Conservation (phyloP, 768 basidiomycete genomes). For the Kwoniella dejecticola region DNA sequence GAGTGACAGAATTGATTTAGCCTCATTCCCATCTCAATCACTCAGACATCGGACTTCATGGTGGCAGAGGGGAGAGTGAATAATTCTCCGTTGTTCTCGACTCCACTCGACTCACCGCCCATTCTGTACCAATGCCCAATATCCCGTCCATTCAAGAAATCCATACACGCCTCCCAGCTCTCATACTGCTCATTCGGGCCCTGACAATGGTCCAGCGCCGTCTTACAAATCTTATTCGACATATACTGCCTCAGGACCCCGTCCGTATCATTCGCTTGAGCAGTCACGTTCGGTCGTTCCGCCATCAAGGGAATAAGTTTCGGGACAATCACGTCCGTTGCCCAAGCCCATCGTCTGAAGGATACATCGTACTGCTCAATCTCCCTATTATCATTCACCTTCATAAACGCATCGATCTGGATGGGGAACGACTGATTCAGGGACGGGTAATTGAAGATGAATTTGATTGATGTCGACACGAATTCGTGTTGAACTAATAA, state of each 20-base stretch:
- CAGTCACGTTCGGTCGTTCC: background rate
- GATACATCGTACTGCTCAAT: conserved; percentile 25
- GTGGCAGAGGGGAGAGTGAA: background rate
- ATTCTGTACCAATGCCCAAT: conserved; percentile 12
- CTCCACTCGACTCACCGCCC: conserved; percentile 7
- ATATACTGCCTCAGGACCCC: conserved; percentile 27
- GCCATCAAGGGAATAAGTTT: conserved; percentile 37
- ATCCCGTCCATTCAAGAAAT: background rate
- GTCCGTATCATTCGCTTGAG: conserved; percentile 1
- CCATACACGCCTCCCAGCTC: background rate
- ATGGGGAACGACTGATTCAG: conserved; percentile 34
- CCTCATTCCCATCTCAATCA: no score
- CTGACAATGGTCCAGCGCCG: conserved; percentile 20
- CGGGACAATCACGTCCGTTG: conserved; percentile 29
- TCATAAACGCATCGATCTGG: conserved; percentile 28
- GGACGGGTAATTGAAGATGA: conserved; percentile 26
- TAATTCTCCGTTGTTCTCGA: no score
- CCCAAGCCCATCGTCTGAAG: conserved; percentile 34
- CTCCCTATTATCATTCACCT: conserved; percentile 17
- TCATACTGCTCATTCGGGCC: conserved; percentile 32
- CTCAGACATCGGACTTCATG: no score
- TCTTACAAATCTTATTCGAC: conserved; percentile 21
- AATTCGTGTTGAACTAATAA: conserved; percentile 22
- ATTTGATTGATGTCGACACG: conserved; percentile 23
- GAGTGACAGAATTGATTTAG: no score